Evolutionary conservation across 1,139 yeast genomes (phyloP), one percentile per base, ranked within the genome.

Genomic region (Meyerozyma carpophila): DNA sequence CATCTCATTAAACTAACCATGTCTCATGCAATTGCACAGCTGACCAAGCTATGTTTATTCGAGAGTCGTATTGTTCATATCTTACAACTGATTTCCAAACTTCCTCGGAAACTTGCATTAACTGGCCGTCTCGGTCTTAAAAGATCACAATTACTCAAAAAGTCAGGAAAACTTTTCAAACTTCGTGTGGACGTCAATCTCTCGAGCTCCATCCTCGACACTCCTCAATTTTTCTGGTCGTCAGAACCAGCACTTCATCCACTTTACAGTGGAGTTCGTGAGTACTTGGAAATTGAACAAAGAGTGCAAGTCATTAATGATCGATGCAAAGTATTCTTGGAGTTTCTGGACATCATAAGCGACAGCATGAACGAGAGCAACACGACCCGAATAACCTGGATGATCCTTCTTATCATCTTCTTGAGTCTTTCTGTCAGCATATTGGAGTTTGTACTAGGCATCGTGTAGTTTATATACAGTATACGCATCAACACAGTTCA

Each of bases 21-120:
- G 80, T 88, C 97, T 2, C 96, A 93, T 64, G 96, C 98, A 1
- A 88, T 93, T 50, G 97, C 98, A 0, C 98, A 93, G 63, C 91
- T 95, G 53, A 90, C 98, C 0, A 93, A 91, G 60, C 66, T 93
- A 28, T 86, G 96, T 37, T 68, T 93, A 43, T 93, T 93, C 65
- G 98, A 93, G 61, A 87, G 95, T 41, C 72, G 96, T 51, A 90
- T 93, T 84, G 88, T 93, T 14, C 82, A 82, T 38, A 83, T 84
- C 48, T 73, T 93, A 61, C 86, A 83, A 48, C 86, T 91, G 56
- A 93, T 93, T 39, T 84, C 95, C 20, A 84, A 84, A 58, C 73
- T 93, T 25, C 98, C 98, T 2, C 88, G 88, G 57, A 81, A 90
- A 52, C 67, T 93, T 43, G 98, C 98, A 0, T 67, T 93, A 36